Percentiles rank a stretch among this genome's conserved stretches.
phyloP scores from a whole-genome alignment of 2,329 filamentous ascomycete species.

The Didymella pinodella region DNA sequence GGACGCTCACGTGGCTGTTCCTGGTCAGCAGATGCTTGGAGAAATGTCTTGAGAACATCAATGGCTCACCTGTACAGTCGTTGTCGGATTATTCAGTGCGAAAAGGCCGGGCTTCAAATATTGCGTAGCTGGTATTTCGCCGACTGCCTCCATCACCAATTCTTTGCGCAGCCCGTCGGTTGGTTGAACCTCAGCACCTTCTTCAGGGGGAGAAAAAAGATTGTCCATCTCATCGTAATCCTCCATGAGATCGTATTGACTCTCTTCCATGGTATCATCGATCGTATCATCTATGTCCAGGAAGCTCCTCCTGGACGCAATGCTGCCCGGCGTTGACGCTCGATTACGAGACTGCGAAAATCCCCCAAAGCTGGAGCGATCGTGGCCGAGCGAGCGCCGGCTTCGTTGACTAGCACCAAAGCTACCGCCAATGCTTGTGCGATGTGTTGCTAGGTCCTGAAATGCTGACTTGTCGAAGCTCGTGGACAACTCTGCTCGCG shows the following conservation, averaged over 20 bases:
- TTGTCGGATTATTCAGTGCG: constrained; percentile 30
- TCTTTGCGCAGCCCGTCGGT: constrained; percentile 52
- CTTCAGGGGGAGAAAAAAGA: constrained; percentile 46
- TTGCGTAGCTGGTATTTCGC: constrained; percentile 43
- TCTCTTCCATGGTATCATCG: constrained; percentile 50
- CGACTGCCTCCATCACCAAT: constrained; percentile 48
- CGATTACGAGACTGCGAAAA: constrained; percentile 55
- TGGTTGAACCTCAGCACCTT: constrained; percentile 40
- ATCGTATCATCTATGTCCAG: constrained; percentile 50
- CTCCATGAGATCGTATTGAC: constrained; percentile 50
- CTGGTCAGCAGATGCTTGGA: constrained; percentile 14
- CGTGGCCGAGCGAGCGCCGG: constrained; percentile 76
- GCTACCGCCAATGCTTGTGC: constrained; percentile 52
- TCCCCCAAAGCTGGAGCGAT: constrained; percentile 67
- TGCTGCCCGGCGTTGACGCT: constrained; percentile 63
- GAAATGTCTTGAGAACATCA: background rate
- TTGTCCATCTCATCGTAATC: constrained; percentile 52
- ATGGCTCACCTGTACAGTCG: constrained; percentile 28
- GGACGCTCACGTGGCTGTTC: constrained; percentile 14
- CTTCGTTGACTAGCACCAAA: constrained; percentile 65
- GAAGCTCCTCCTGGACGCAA: constrained; percentile 50
- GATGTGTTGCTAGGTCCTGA: constrained; percentile 68
- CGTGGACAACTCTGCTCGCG: constrained; percentile 83
- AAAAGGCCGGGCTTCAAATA: constrained; percentile 42
- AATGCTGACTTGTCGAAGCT: constrained; percentile 85